Evolutionary conservation across 2,329 filamentous ascomycete genomes (phyloP).

Genomic region (Calonectria hawksworthii): DNA sequence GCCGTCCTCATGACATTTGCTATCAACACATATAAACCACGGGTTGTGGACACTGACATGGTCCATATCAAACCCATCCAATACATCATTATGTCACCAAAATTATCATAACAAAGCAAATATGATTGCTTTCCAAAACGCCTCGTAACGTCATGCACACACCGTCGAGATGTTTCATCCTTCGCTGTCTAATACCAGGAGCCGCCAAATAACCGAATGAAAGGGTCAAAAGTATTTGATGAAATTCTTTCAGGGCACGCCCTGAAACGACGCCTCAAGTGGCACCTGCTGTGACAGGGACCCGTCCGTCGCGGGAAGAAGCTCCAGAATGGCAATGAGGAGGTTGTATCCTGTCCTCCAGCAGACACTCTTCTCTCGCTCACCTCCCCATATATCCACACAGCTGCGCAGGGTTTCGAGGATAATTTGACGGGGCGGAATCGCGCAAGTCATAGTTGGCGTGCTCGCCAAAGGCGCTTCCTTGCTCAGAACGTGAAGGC

Average conservation of each 20-base stretch:
- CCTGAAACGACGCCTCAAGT: background rate
- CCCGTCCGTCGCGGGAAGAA: conserved; percentile 38
- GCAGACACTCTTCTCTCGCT: conserved; percentile 53
- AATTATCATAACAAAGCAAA: conserved; percentile 3
- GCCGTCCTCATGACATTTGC: background rate
- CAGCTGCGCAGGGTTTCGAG: conserved; percentile 51
- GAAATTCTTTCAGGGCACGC: background rate
- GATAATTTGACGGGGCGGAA: conserved; percentile 53
- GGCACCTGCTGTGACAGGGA: background rate
- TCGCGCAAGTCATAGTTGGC: conserved; percentile 44
- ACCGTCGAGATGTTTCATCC: background rate
- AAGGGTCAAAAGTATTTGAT: background rate
- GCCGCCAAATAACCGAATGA: background rate
- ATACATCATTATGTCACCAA: background rate
- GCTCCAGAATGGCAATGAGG: conserved; percentile 44
- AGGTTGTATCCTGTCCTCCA: conserved; percentile 52
- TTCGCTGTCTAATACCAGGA: conserved; percentile 5
- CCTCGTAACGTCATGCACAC: conserved; percentile 11
- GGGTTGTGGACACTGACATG: background rate
- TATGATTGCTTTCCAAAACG: conserved; percentile 3
- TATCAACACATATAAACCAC: conserved; percentile 9
- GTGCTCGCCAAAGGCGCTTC: conserved; percentile 51
- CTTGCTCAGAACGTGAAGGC: conserved; percentile 51
- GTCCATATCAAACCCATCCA: background rate
- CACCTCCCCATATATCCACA: conserved; percentile 52